Conservation (phyloP, 2,329 filamentous ascomycete species). For the Cladosporium sp. region DNA sequence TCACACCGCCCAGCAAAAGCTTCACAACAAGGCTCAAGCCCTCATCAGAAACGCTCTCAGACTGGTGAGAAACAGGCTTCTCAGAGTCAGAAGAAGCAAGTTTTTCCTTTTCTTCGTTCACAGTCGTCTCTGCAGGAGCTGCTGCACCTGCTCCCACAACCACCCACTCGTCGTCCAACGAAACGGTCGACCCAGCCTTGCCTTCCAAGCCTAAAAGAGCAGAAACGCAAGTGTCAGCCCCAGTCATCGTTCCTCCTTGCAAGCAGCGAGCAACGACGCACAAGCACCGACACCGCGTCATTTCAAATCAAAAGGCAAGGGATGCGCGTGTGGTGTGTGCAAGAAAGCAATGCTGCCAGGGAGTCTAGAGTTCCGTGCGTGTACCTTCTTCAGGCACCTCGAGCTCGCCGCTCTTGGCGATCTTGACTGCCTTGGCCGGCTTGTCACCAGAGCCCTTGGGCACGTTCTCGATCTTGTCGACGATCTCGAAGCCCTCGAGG, state of each 20-base stretch:
- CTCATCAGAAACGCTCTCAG: conserved; percentile 23
- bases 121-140: conserved; percentile 18
- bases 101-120: conserved; percentile 25
- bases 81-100: conserved; percentile 23
- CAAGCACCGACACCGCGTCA: conserved; percentile 27
- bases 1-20: conserved; percentile 47
- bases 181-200: conserved; percentile 43
- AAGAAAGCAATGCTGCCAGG: conserved; percentile 5
- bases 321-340: background rate
- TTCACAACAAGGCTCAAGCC: conserved; percentile 50
- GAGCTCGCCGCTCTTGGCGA: conserved; percentile 81
- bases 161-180: conserved; percentile 42
- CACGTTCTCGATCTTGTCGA: conserved; percentile 75
- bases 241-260: conserved; percentile 17
- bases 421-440: conserved; percentile 70
- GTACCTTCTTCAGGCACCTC: conserved; percentile 88
- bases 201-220: conserved; percentile 47
- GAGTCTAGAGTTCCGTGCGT: conserved; percentile 77
- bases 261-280: conserved; percentile 13
- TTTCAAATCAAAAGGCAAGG: background rate
- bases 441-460: conserved; percentile 68
- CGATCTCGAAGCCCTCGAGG: conserved; percentile 79
- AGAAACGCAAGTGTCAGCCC: conserved; percentile 23
- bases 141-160: conserved; percentile 16
- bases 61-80: conserved; percentile 19